Percentiles rank a stretch among this genome's conserved stretches.
phyloP scores from a whole-genome alignment of 2,329 filamentous ascomycete species.

The Microsporum ferrugineum region DNA sequence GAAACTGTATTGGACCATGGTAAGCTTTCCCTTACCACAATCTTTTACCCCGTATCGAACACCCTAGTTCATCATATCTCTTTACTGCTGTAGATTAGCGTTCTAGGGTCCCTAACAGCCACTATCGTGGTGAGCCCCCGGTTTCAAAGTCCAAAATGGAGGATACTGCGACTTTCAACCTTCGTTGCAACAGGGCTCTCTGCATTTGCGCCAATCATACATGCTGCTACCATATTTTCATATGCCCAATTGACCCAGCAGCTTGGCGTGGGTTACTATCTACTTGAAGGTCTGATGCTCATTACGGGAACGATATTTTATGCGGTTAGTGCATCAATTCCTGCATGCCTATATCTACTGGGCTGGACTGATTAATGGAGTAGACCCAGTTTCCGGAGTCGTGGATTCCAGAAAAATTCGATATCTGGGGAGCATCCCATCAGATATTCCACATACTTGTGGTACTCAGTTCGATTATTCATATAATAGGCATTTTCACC shows the following conservation, averaged over 20 bases:
- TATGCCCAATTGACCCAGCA: slow-evolving; percentile 28
- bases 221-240: slow-evolving; percentile 20
- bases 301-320: slow-evolving; percentile 44
- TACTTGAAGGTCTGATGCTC: slow-evolving; percentile 60
- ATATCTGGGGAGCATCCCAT: slow-evolving; percentile 87
- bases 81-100: slow-evolving; percentile 18
- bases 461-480: slow-evolving; percentile 65
- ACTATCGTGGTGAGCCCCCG: slow-evolving; percentile 27
- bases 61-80: neutral
- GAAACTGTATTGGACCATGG: slow-evolving; percentile 28
- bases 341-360: slow-evolving; percentile 43
- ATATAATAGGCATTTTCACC: slow-evolving; percentile 67
- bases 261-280: slow-evolving; percentile 64
- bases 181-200: slow-evolving; percentile 25
- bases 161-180: slow-evolving; percentile 19
- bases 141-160: slow-evolving; percentile 22
- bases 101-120: slow-evolving; percentile 21
- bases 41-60: neutral
- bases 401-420: slow-evolving; percentile 63
- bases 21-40: slow-evolving; percentile 7
- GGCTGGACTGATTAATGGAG: neutral
- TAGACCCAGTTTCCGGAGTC: slow-evolving; percentile 46
- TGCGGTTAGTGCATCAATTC: slow-evolving; percentile 75
- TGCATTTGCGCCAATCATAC: slow-evolving; percentile 25
- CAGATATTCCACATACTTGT: slow-evolving; percentile 93